Base-by-base conservation (phyloP, 2,329 filamentous ascomycete genomes). In the Hymenoscyphus fructigenus region DNA sequence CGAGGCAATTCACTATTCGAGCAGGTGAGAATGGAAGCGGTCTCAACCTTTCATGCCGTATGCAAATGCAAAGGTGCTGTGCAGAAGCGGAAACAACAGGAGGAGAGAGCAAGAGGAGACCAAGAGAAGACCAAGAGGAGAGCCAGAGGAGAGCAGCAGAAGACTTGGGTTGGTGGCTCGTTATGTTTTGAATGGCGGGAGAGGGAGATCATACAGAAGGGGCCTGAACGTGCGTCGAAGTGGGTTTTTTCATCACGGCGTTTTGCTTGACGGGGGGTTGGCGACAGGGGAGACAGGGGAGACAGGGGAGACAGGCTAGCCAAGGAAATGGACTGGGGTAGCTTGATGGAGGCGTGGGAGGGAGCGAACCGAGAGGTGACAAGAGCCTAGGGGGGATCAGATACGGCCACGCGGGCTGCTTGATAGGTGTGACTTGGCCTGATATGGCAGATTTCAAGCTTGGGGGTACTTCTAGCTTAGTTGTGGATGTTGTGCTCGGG, bases 21-120 rank as follows among this genome's bases (percentile, higher is more conserved):
- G 60, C 50, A 50, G 56, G n/a, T 44, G 17, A 44, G 41, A 44
- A 44, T n/a, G 14, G 41, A 44, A 17, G 41, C 7, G 2, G 41
- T 44, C 41, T 44, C 41, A 44, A 44, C n/a, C 41, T 44, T 44
- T 44, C 41, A 44, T 44, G 41, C 41, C 20, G 41, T 44, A n/a
- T 44, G 41, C 41, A 44, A 44, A 44, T 44, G 50, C 59, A 56
- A 55, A 61, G 20, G 20, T 56, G 61, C 29, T 63, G 41, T 44
- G 41, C 41, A 44, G 41, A 44, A 5, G 41, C 41, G 41, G 41
- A 44, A 44, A 41, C 38, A 17, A 41, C 38, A 41, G 38, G 63
- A 62, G 64, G 17, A 41, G 65, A 67, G 62, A 67, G 64, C 65
- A 62, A 65, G 65, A 68, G 63, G n/a, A n/a, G n/a, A n/a, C n/a